Evolutionary conservation across 805 yeast species (phyloP).

Genomic region (Myxozyma geophila): DNA sequence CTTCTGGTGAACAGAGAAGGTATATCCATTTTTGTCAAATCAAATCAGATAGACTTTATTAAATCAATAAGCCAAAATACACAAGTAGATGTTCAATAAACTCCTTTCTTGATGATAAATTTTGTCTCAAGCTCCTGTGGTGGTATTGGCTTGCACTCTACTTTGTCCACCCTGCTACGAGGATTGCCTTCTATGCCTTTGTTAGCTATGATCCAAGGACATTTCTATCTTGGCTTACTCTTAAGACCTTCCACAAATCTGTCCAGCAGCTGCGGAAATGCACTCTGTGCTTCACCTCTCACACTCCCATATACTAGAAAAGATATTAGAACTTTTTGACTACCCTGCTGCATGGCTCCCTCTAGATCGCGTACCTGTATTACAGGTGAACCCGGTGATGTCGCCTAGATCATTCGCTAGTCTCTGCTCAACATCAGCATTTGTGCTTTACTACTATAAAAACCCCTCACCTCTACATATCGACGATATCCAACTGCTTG

Average conservation of each 20-base stretch:
- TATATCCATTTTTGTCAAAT: too few relatives aligned
- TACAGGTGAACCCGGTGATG: constrained; percentile 22
- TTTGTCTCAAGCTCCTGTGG: constrained; percentile 2
- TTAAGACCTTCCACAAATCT: constrained; percentile 9
- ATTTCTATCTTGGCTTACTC: constrained; percentile 4
- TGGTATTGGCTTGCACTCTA: constrained; percentile 7
- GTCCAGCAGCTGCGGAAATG: not conserved
- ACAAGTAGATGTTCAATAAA: not conserved
- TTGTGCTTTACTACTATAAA: not conserved
- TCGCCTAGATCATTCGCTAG: constrained; percentile 7
- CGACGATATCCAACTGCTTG: constrained; percentile 29
- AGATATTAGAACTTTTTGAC: not conserved
- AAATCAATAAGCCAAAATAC: too few relatives aligned
- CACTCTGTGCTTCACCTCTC: constrained; percentile 29
- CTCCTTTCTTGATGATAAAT: constrained; percentile 12
- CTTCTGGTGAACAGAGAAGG: too few relatives aligned
- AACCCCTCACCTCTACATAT: constrained; percentile 18
- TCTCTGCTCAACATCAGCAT: not conserved
- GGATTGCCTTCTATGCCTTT: constrained; percentile 11
- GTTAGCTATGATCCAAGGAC: not conserved
- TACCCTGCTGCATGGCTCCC: not conserved
- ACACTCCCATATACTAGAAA: constrained; percentile 22
- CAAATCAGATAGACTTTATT: too few relatives aligned
- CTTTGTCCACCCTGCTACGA: constrained; percentile 19
- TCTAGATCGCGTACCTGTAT: constrained; percentile 20